Evolutionary conservation across 2,329 filamentous ascomycete genomes (phyloP).

Genomic region (Phyllachora maydis): DNA sequence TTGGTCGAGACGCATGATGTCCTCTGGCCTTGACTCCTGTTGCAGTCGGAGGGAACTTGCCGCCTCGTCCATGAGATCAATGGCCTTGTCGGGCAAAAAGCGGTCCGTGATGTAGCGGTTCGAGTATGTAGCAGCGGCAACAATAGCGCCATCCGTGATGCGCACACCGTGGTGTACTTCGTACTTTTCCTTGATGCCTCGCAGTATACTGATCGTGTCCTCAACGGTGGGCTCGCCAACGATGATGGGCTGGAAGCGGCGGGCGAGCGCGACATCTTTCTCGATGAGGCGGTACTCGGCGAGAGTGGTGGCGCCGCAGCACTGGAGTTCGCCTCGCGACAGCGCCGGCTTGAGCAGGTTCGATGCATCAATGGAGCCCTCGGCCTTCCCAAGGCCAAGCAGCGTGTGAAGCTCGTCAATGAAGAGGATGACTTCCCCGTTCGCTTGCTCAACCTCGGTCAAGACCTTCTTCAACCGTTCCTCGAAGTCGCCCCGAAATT

Average conservation of each 20-base stretch:
- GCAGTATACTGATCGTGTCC: constrained; percentile 85
- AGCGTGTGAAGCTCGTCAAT: constrained; percentile 88
- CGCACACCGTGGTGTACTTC: constrained; percentile 93
- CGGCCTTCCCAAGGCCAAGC: constrained; percentile 79
- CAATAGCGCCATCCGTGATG: constrained; percentile 80
- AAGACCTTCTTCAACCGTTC: constrained; percentile 80
- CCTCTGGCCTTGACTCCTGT: constrained; percentile 91
- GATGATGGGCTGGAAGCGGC: constrained; percentile 83
- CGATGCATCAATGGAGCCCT: constrained; percentile 90
- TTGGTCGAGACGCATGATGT: constrained; percentile 79
- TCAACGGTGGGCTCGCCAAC: constrained; percentile 84
- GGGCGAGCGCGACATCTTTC: constrained; percentile 82
- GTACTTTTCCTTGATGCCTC: constrained; percentile 94
- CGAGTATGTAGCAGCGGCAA: constrained; percentile 78
- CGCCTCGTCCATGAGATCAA: constrained; percentile 90
- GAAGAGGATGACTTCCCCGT: constrained; percentile 83
- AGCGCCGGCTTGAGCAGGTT: constrained; percentile 87
- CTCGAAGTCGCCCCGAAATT: constrained; percentile 91
- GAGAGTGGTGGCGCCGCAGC: constrained; percentile 84
- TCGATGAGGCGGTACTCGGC: constrained; percentile 87
- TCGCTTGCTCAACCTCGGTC: constrained; percentile 73
- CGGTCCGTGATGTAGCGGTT: constrained; percentile 95
- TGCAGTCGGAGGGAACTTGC: constrained; percentile 77
- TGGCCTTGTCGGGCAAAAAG: constrained; percentile 91
- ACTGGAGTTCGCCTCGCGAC: constrained; percentile 84